Evolutionary conservation across 2,329 filamentous ascomycete genomes (phyloP).

Genomic region (Nemania sp.): DNA sequence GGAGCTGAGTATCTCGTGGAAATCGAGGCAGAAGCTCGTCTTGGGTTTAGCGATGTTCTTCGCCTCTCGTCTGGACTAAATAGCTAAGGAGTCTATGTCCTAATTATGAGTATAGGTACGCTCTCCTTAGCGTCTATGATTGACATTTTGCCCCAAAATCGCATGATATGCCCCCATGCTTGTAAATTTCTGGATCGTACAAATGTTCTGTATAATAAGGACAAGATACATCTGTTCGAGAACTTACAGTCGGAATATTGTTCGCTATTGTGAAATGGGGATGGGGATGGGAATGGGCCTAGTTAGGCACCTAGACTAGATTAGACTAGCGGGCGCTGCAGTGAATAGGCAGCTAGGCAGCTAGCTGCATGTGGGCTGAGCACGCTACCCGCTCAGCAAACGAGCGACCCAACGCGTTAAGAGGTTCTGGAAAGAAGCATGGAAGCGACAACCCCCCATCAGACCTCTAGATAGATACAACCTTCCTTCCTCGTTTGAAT

Average conservation of each 20-base stretch:
- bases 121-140: not conserved
- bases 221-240: no score
- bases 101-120: not conserved
- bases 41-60: conserved; percentile 28
- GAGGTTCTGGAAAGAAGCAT: not conserved
- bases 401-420: not conserved
- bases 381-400: no score
- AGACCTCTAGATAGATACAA: not conserved
- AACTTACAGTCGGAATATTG: not conserved
- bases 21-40: conserved; percentile 42
- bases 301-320: not conserved
- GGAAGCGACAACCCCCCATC: not conserved
- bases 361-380: no score
- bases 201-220: no score
- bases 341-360: not conserved
- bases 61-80: conserved; percentile 18
- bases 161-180: no score
- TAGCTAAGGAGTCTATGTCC: no score
- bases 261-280: not conserved
- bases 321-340: not conserved
- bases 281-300: no score
- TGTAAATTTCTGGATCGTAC: no score
- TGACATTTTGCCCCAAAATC: not conserved
- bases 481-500: conserved; percentile 23
- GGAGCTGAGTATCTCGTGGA: conserved; percentile 41